Evolutionary conservation across 768 basidiomycete species (phyloP).

Genomic region (Kwoniella newhampshirensis): DNA sequence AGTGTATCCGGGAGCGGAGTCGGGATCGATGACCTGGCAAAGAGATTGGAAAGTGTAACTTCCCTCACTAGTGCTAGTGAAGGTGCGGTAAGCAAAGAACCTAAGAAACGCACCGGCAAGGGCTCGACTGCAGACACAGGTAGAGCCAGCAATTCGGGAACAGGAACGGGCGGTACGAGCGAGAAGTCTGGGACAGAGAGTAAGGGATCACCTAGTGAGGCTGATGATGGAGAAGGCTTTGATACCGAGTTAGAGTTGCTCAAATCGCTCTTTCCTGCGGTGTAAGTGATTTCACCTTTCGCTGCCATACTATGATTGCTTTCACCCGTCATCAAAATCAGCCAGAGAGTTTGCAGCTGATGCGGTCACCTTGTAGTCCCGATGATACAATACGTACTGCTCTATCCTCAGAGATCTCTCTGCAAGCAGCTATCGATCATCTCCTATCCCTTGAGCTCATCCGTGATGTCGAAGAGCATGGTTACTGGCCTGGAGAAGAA

Average conservation of each 20-base stretch:
- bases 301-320: constrained; percentile 1
- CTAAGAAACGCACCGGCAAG: background rate
- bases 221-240: constrained; percentile 8
- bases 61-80: background rate
- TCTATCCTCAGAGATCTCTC: constrained; percentile 10
- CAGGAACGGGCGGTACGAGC: background rate
- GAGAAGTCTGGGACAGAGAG: constrained; percentile 1
- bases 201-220: background rate
- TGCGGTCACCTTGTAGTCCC: constrained; percentile 19
- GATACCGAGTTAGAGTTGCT: constrained; percentile 33
- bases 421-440: constrained; percentile 44
- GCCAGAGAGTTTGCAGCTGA: too few relatives aligned
- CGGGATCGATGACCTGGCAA: constrained; percentile 11
- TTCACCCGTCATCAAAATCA: background rate
- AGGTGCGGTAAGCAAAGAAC: background rate
- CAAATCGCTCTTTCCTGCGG: constrained; percentile 30
- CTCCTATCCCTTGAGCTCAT: constrained; percentile 46
- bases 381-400: constrained; percentile 14
- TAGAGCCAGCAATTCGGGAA: background rate
- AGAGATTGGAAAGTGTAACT: background rate
- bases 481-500: constrained; percentile 41
- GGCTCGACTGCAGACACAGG: background rate
- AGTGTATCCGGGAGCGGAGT: background rate
- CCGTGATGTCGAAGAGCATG: constrained; percentile 33
- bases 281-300: constrained; percentile 22